Base-by-base conservation (phyloP, 257 asterid species). In the Pogostemon cablin region DNA sequence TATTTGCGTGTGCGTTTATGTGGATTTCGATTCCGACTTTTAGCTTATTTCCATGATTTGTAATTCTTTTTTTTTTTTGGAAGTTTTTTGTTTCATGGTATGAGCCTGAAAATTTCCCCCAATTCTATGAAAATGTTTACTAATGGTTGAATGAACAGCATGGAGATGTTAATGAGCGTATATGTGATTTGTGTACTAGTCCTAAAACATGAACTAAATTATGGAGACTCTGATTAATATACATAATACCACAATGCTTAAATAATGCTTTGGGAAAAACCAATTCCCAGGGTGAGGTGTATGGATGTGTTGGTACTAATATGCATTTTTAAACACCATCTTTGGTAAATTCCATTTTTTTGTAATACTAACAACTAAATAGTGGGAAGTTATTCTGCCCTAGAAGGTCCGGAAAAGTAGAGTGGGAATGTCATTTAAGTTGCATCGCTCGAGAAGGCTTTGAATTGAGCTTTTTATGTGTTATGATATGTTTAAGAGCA, bases 11-110 rank as follows among this genome's bases (percentile, higher is more conserved):
- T 40, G 32, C n/a, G 32, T 38, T 34, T 9, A 42, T 50, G 37
- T 62, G 64, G 53, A 58, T 64, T 71, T 74, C 49, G 11, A 70
- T 61, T 71, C 40, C 6, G 64, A 67, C 44, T 52, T 50, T 61
- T 67, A 25, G 60, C 9, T 67, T 12, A 49, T 41, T 25, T 74
- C 32, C 6, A 9, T 62, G 42, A 6, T 65, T 35, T 56, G 20
- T 7, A 25, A 32, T 52, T n/a, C n/a, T 41, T 53, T 58, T n/a
- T 39, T 11, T 32, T 43, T 9, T 35, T 56, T 43, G 15, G 3
- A 47, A 11, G 20, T 15, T 41, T 41, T 41, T 41, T 41, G 5
- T 4, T 41, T 41, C 7, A 7, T 41, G 4, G 7, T 41, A 41
- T 41, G 44, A 41, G 44, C 7, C 44, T 41, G 5, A 7, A 4